Evolutionary conservation across 2,329 filamentous ascomycete species (phyloP), one percentile per base, ranked within the genome.

Genomic region (Furcasterigmium sp.): DNA sequence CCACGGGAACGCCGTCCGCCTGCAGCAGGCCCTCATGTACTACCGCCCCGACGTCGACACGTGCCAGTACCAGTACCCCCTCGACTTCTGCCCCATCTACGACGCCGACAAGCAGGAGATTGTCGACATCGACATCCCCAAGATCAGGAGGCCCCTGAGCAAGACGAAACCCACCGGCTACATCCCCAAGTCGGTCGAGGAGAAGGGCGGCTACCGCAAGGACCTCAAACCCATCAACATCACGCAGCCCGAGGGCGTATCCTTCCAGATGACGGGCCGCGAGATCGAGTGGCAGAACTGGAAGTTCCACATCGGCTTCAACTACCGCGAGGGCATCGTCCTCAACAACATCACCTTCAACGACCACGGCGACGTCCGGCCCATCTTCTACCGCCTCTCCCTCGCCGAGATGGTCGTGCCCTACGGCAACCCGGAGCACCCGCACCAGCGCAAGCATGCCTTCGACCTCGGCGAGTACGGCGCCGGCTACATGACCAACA

Each of bases 1-100:
- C 36, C 93, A 90, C 56, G 91, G 90, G 48, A 91, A 69, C 60
- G 72, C 72, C 35, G 73, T 88, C 35, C 82, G 91, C 43, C 78
- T 95, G 4, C 91, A 96, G 66, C 91, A 96, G 67, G 91, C 89
- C 2, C 72, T 96, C 43, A 95, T 95, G 89, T 96, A 96, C 72
- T 96, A 94, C 64, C 82, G 91, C 14, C 90, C 90, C 4, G 75
- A 91, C 53, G 58, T 85, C 15, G 90, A 95, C 56, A 87, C 91
- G 67, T 88, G 80, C 62, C 91, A 95, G 67, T 96, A 96, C 64
- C 85, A 86, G 30, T 95, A 84, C 59, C 91, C 91, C 0, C 77
- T 96, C 41, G 91, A 96, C 64, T 96, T 96, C 67, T 95, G 89
- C 58, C 91, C 91, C 1, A 94, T 95, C 57, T 95, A 82, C 65